Base-by-base conservation (phyloP, 805 yeast species). In the Barnettozyma salicaria region DNA sequence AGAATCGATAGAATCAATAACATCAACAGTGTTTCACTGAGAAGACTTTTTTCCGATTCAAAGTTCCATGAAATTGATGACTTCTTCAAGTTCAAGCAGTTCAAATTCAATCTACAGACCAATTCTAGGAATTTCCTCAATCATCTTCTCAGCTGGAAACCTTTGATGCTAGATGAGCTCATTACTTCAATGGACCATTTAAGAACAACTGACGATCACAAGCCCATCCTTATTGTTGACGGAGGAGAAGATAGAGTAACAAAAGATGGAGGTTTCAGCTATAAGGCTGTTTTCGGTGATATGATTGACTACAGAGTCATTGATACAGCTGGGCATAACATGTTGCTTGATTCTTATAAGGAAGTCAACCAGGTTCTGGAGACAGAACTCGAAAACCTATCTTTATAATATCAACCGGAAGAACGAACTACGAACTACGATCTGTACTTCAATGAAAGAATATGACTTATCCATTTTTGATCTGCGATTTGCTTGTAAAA, bases 1-100 rank as follows among this genome's bases (percentile, higher is more conserved):
- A 49, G 43, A 21, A 25, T 52, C 35, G 57, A 54, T 31, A 36
- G 58, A 11, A 20, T 49, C 11, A 52, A 50, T 35, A 54, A 54
- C 28, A 36, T 54, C 6, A 25, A 47, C 1, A 43, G 52, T 6
- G 28, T 19, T 4, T 52, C 58, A 2, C 17, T 54, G 18, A 40
- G 24, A 5, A 43, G 57, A 25, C 22, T 51, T 4, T 47, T 48
- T 32, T 47, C 42, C 4, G 20, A 25, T 7, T 30, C 41, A 6
- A 38, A 32, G 11, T 38, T 34, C 18, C 34, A 39, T 4, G 30
- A 37, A 4, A 26, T 43, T 8, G 36, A 42, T 18, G 46, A 43
- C 21, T 52, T 32, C 30, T 27, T 33, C 26, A 52, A 45, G 34
- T 44, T 54, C 21, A 52, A 52, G 29, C 58, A 54, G 34, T 51